Evolutionary conservation across 768 basidiomycete species (phyloP), one percentile per base, ranked within the genome.

Genomic region (Leucosporidium creatinivorum): DNA sequence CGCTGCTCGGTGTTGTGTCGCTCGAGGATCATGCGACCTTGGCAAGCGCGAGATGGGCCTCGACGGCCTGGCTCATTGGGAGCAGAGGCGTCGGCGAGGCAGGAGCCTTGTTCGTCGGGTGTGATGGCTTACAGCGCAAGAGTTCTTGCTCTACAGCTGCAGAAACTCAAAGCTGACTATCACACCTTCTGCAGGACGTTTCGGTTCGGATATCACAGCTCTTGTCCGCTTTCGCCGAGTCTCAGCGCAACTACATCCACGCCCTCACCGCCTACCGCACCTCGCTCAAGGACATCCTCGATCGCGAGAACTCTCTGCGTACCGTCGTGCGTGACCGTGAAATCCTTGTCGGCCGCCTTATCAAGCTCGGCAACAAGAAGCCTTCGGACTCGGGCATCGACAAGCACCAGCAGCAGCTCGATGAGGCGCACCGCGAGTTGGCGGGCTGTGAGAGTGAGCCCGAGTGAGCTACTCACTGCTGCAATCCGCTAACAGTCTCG

Each of bases 331-430:
- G 75, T 30, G 75, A 76, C 58, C 69, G 74, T 10, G 75, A 76
- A 62, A 76, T 76, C 62, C 67, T 76, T 48, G 70, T 75, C 51
- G 71, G 67, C 44, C 65, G 75, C 26, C 50, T 75, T 55, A 69
- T 76, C 72, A 73, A 74, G 66, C 58, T 76, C 36, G 68, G 70
- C 28, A 73, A 72, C 69, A 75, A 75, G 68, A 73, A 68, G 61
- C 69, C 73, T 25, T 63, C 69, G n/a, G 59, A 60, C 39, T 54
- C 54, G 30, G 68, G 55, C 15, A 48, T 61, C 48, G 67, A 66
- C 26, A 57, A 51, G 6, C 73, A 75, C 56, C 49, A 63, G 26
- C 28, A n/a, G 23, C 73, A 74, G 65, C 59, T 76, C 21, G 73
- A 73, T 48, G 74, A 75, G 21, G 74, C 74, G 1, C 66, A 71